Evolutionary conservation across 345 rosid species (phyloP).

Genomic region (Lumnitzera littorea): DNA sequence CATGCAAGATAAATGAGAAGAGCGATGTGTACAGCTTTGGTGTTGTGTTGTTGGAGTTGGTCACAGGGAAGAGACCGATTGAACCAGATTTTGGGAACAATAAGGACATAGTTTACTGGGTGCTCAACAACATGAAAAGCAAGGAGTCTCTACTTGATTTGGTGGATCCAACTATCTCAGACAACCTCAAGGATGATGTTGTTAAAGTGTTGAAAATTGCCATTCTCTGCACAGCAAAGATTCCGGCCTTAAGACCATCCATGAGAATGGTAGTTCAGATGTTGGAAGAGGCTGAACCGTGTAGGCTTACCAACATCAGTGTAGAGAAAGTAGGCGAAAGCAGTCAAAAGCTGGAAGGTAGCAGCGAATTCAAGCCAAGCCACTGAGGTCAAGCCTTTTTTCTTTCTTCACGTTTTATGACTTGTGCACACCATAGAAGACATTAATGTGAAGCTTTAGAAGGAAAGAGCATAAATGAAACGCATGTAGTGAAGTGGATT

Average conservation of each 20-base stretch:
- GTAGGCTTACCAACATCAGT: conserved; percentile 17
- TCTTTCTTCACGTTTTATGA: too few relatives aligned
- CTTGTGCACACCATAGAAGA: too few relatives aligned
- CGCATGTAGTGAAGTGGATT: too few relatives aligned
- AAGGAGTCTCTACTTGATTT: conserved; percentile 31
- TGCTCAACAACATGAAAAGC: conserved; percentile 28
- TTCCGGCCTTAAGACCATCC: conserved; percentile 57
- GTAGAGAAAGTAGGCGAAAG: conserved; percentile 12
- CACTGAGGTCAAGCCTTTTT: too few relatives aligned
- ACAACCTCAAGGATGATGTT: conserved; percentile 40
- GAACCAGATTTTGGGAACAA: conserved; percentile 63
- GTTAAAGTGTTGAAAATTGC: conserved; percentile 55
- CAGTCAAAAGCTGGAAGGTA: background rate
- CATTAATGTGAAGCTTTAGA: too few relatives aligned
- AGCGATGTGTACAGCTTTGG: conserved; percentile 91
- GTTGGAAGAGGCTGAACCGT: conserved; percentile 60
- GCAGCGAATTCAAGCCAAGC: background rate
- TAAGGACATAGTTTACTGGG: conserved; percentile 64
- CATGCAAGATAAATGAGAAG: conserved; percentile 50
- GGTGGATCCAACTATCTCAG: conserved; percentile 41
- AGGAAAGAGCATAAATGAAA: too few relatives aligned
- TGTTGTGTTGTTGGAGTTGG: conserved; percentile 76
- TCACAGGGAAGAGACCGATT: conserved; percentile 62
- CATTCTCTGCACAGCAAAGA: conserved; percentile 46
- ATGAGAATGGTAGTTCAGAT: conserved; percentile 77